A percentile compares a stretch with the other conserved stretches of the same genome.
phyloP scores from a whole-genome alignment of 1,284 basidiomycete genomes.

The Gymnopus androsaceus region DNA sequence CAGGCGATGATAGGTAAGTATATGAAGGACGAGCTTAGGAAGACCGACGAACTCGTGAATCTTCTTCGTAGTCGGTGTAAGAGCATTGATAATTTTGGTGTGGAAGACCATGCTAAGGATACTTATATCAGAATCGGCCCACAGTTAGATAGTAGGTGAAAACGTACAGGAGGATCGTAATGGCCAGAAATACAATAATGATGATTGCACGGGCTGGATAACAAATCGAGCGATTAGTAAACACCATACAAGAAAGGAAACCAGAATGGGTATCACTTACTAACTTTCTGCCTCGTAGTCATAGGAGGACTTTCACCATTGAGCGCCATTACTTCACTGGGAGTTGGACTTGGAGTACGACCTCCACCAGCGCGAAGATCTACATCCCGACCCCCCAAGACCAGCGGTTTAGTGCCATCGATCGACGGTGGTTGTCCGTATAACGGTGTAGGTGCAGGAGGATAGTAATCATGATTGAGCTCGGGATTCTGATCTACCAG shows the following conservation, averaged over 20 bases:
- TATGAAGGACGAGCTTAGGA: no score
- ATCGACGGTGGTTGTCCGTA: no score
- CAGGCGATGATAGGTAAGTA: no score
- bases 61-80: background rate
- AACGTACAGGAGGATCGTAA: slow-evolving; percentile 17
- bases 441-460: no score
- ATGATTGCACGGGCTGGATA: background rate
- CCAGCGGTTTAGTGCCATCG: no score
- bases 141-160: background rate
- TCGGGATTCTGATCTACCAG: no score
- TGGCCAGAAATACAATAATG: slow-evolving; percentile 29
- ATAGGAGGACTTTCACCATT: slow-evolving; percentile 3
- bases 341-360: slow-evolving; percentile 14
- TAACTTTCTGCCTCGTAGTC: slow-evolving; percentile 1
- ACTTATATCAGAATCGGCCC: background rate
- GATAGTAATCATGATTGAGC: no score
- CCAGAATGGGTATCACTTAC: background rate
- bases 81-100: background rate
- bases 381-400: no score
- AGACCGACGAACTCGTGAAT: background rate
- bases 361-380: background rate
- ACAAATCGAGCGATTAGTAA: no score
- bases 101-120: background rate
- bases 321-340: slow-evolving; percentile 9
- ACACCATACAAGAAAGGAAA: no score